These are phyloP conservation scores for Penicillium simplicissimum DNA, from an alignment of 495 filamentous ascomycete genomes.

Conservation along the genomic window DNA sequence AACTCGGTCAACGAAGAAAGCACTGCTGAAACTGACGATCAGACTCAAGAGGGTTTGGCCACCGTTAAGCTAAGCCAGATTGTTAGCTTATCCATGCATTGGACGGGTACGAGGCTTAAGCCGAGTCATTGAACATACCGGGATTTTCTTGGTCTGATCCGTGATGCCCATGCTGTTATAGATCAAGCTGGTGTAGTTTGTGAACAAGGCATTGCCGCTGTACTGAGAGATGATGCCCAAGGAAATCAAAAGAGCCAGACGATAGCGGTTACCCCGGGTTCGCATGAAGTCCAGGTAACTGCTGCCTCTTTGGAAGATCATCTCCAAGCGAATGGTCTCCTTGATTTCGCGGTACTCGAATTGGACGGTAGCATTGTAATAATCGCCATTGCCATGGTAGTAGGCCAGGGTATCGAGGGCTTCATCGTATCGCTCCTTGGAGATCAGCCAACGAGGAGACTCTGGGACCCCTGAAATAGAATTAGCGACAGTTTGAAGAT, in stretches of 20 bases:
- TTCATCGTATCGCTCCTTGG: conserved; percentile 37
- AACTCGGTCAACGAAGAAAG: conserved; percentile 57
- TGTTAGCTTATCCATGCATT: not conserved
- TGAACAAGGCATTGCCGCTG: conserved; percentile 65
- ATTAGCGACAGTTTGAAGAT: not conserved
- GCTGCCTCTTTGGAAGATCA: conserved; percentile 31
- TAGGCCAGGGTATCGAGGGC: conserved; percentile 34
- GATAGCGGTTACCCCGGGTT: conserved; percentile 67
- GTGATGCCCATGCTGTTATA: conserved; percentile 57
- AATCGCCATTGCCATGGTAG: conserved; percentile 33
- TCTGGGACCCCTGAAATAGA: conserved; percentile 36
- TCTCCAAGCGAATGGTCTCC: conserved; percentile 28
- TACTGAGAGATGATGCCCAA: conserved; percentile 61
- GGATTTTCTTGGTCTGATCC: conserved; percentile 46
- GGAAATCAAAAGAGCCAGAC: conserved; percentile 54
- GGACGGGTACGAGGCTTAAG: not conserved
- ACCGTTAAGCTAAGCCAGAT: conserved; percentile 16
- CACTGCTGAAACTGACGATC: conserved; percentile 52
- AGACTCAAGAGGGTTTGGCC: conserved; percentile 33
- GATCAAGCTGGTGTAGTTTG: conserved; percentile 56
- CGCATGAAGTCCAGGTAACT: conserved; percentile 58
- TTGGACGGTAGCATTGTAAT: conserved; percentile 22
- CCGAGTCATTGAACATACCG: conserved; percentile 25
- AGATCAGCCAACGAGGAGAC: conserved; percentile 46
- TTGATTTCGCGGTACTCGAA: conserved; percentile 34